A percentile compares a stretch with the other conserved stretches of the same genome.
Evolutionary conservation across 1,284 basidiomycete species (phyloP).

Genomic region (Trichosporon asahii): DNA sequence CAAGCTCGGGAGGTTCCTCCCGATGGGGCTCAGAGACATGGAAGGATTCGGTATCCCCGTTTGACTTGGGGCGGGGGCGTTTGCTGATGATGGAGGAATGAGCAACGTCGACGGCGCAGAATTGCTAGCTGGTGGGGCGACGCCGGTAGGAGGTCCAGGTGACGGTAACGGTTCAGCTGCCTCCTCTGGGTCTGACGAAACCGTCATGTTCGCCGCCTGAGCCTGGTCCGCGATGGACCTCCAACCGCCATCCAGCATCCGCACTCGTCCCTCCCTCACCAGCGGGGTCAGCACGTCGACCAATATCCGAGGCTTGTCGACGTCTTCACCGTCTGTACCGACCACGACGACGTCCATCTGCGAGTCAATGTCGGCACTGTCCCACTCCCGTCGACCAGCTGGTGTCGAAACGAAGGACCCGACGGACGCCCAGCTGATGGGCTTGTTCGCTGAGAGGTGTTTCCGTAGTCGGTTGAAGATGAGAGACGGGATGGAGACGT

Average conservation of each 20-base stretch:
- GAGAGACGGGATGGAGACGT: slow-evolving; percentile 76
- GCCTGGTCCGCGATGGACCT: slow-evolving; percentile 23
- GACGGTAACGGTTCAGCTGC: slow-evolving; percentile 9
- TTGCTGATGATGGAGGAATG: slow-evolving; percentile 27
- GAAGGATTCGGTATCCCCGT: slow-evolving; percentile 12
- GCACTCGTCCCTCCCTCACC: slow-evolving; percentile 26
- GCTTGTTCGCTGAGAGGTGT: slow-evolving; percentile 34
- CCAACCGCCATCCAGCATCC: slow-evolving; percentile 41
- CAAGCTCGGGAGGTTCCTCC: slow-evolving; percentile 32
- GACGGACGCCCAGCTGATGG: slow-evolving; percentile 59
- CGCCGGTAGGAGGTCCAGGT: background rate
- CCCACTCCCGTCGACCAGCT: slow-evolving; percentile 65
- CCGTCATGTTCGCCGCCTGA: slow-evolving; percentile 3
- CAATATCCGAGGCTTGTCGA: slow-evolving; percentile 29
- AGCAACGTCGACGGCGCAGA: background rate
- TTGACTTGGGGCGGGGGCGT: slow-evolving; percentile 14
- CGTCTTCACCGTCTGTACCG: slow-evolving; percentile 29
- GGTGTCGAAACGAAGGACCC: slow-evolving; percentile 74
- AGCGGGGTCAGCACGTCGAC: slow-evolving; percentile 28
- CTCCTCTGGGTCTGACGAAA: slow-evolving; percentile 16
- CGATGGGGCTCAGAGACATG: slow-evolving; percentile 17
- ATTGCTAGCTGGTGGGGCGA: slow-evolving; percentile 9
- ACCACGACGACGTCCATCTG: slow-evolving; percentile 50
- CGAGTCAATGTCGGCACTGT: slow-evolving; percentile 50
- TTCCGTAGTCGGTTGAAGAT: slow-evolving; percentile 78